These are phyloP conservation scores for Xeromyces bisporus DNA, from an alignment of 495 filamentous ascomycete species.

Conservation along the genomic window DNA sequence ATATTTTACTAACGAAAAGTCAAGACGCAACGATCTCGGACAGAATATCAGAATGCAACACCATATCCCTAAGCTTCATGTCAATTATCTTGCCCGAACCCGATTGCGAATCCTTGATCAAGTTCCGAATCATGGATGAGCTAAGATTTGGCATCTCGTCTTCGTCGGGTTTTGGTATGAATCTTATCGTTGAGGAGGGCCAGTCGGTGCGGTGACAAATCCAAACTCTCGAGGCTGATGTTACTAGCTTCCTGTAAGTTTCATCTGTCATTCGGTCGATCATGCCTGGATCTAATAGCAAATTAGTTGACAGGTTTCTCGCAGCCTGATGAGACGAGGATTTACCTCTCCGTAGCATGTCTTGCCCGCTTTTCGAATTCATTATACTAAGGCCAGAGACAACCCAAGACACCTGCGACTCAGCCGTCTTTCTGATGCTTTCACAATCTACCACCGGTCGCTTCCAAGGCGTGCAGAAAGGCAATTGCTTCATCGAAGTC, in stretches of 20 bases:
- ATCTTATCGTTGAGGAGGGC: neutral
- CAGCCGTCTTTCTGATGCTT: no score
- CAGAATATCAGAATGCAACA: neutral
- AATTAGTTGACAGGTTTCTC: no score
- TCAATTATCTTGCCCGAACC: neutral
- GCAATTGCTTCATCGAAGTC: neutral
- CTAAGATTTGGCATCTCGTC: neutral
- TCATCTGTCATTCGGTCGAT: no score
- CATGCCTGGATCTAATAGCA: no score
- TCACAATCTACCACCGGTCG: neutral
- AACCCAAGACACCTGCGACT: no score
- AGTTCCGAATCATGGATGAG: neutral
- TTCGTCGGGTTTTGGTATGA: neutral
- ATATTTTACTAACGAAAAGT: no score
- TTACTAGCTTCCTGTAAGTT: no score
- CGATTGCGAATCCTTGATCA: neutral
- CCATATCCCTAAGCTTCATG: neutral
- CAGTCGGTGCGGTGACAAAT: neutral
- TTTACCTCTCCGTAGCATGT: no score
- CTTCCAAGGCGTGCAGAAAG: neutral
- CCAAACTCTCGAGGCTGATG: no score
- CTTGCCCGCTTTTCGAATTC: no score
- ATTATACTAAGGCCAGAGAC: no score
- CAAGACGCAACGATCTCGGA: neutral
- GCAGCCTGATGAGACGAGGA: no score